Percentiles rank a stretch among this genome's conserved stretches.
phyloP scores from a whole-genome alignment of 1,284 basidiomycete genomes.

The Cryptococcus sp. region DNA sequence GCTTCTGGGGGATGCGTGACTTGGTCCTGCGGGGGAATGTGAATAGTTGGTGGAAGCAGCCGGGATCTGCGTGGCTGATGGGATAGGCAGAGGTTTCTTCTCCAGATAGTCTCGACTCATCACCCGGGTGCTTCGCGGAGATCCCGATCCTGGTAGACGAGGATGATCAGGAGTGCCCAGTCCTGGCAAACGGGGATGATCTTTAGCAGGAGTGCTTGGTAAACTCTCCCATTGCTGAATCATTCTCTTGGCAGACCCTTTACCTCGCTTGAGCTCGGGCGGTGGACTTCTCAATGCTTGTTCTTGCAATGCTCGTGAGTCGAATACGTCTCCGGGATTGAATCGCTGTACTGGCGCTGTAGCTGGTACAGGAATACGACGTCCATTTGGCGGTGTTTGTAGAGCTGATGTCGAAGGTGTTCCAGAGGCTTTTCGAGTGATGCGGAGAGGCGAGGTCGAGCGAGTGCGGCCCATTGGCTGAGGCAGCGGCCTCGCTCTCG shows the following conservation, averaged over 20 bases:
- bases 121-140: conserved; percentile 9
- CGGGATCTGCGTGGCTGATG: conserved; percentile 22
- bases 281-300: neutral
- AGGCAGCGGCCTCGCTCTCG: conserved; percentile 14
- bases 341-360: conserved; percentile 21
- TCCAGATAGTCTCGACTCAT: conserved; percentile 40
- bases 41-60: conserved; percentile 13
- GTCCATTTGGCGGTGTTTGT: conserved; percentile 12
- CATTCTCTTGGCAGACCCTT: conserved; percentile 38
- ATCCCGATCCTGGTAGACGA: conserved; percentile 3
- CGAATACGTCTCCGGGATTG: neutral
- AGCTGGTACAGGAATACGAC: conserved; percentile 27
- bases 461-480: conserved; percentile 17
- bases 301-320: conserved; percentile 6
- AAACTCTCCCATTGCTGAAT: conserved; percentile 46
- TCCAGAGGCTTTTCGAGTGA: conserved; percentile 12
- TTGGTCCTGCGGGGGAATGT: conserved; percentile 2
- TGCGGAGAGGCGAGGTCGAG: conserved; percentile 30
- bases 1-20: neutral
- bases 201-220: conserved; percentile 10
- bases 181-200: conserved; percentile 3
- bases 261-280: conserved; percentile 15
- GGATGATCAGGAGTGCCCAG: neutral
- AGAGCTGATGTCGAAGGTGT: neutral
- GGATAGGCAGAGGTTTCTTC: conserved; percentile 43